Base-by-base conservation (phyloP, 2,329 filamentous ascomycete species). In the Corynespora cassiicola region DNA sequence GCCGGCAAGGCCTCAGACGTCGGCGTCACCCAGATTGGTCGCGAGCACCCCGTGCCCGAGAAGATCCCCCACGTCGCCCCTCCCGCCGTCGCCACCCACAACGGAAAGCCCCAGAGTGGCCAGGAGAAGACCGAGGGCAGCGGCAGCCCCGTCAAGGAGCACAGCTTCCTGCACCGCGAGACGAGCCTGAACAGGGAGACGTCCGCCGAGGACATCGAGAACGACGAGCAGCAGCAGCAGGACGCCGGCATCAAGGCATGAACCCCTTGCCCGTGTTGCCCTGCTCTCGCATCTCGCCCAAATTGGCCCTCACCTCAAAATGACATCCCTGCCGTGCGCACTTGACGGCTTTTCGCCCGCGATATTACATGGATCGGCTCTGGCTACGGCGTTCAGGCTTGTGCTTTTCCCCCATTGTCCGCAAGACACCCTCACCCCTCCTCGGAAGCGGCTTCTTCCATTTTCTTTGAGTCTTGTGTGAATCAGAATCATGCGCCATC, bases 1-100 rank as follows among this genome's bases (percentile, higher is more conserved):
- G 94, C 94, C 44, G 94, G 94, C 73, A 97, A 97, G 76, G 90
- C 90, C 69, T 88, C 91, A 64, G 88, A 94, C 66, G 87, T 94
- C 63, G 92, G 95, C 65, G 89, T 95, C 45, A 95, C 92, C 65
- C 87, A 87, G 63, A 89, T 99, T 63, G 94, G 94, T 62, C 91
- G 89, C 62, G 87, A 96, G 74, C 94, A 99, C 71, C 94, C 94
- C 37, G 86, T 91, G 34, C 90, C 91, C 54, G 90, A 96, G 74
- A 95, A 95, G 71, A 96, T 96, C 71, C 91, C 91, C 19, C 90
- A 96, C 75, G 81, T 92, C 56, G 84, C 86, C 27, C 86, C 86
- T 39, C 85, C 86, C 45, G 71, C 79, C 71, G 25, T 28, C 39
- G 25, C n/a, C n/a, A 59, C 54, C 61, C 74, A 68, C 56, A 69